Evolutionary conservation across 2,329 filamentous ascomycete species (phyloP).

Genomic region (Alternaria consortialis): DNA sequence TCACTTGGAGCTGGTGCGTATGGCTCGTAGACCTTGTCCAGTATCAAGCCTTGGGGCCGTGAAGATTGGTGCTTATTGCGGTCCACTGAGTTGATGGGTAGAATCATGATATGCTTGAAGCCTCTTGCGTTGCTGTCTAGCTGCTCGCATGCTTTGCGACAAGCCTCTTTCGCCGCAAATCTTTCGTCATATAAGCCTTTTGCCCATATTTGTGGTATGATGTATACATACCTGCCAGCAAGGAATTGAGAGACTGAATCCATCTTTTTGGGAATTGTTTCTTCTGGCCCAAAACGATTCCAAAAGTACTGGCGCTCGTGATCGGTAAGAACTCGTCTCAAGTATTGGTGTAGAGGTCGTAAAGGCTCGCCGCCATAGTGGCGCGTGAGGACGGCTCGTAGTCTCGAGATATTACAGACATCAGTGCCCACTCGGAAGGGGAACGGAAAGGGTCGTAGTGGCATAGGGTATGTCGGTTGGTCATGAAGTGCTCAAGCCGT

Average conservation of each 20-base stretch:
- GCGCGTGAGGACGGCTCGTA: slow-evolving; percentile 65
- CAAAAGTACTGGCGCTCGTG: slow-evolving; percentile 46
- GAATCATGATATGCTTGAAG: slow-evolving; percentile 53
- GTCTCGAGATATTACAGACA: slow-evolving; percentile 74
- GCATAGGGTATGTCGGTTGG: slow-evolving; percentile 41
- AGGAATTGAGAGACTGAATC: slow-evolving; percentile 39
- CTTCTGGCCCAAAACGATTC: slow-evolving; percentile 33
- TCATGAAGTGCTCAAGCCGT: background rate
- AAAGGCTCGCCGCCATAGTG: slow-evolving; percentile 5
- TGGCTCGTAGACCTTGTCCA: slow-evolving; percentile 23
- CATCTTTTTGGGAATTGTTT: slow-evolving; percentile 19
- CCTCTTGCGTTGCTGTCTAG: slow-evolving; percentile 30
- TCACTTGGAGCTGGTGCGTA: background rate
- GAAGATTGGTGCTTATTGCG: slow-evolving; percentile 21
- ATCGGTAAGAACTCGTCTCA: slow-evolving; percentile 40
- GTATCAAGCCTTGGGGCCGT: slow-evolving; percentile 39
- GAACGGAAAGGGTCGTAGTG: slow-evolving; percentile 67
- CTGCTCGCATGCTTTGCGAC: slow-evolving; percentile 55
- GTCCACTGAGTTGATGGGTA: slow-evolving; percentile 26
- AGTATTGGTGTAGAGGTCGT: slow-evolving; percentile 27
- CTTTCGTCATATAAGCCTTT: slow-evolving; percentile 33
- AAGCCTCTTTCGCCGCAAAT: slow-evolving; percentile 63
- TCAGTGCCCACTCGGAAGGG: slow-evolving; percentile 78
- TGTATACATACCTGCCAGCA: slow-evolving; percentile 47
- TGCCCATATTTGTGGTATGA: background rate